Evolutionary conservation across 2,329 filamentous ascomycete species (phyloP), one percentile per base, ranked within the genome.

Genomic region (Zasmidium angulare): DNA sequence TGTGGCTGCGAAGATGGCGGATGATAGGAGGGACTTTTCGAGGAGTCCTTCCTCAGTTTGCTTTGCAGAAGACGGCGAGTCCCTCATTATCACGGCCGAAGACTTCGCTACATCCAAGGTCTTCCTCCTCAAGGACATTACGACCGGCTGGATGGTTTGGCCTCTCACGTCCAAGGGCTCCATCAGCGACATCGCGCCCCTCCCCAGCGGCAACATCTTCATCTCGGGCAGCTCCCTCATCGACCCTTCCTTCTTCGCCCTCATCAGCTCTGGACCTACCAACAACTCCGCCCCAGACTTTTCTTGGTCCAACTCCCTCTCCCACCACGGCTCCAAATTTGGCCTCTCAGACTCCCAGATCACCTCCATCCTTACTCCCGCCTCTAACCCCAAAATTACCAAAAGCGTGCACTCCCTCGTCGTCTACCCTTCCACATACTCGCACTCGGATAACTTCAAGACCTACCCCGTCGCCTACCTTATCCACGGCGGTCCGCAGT

Each of bases 31-130:
- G 36, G 14, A 43, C n/a, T 17, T 43, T 17, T 7, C 36, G 14
- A 7, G 79, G 12, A 85, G 82, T 60, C 83, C 83, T 0, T 73
- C 74, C 55, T 71, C 75, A 0, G 74, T 86, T 19, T 71, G 74
- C 17, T 86, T 83, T 81, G 78, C 79, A 21, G 64, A 71, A 1
- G 78, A 86, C 65, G 78, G 88, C 56, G 78, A 82, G 59, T 82
- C 83, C 53, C 75, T 96, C 3, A 90, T 89, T 67, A 82, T 93
- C n/a, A 84, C 85, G 1, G 89, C 89, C 2, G 90, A 96, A 73
- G 84, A 89, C 55, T 76, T 84, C 43, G 91, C 86, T 1, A 82
- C 83, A 49, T 79, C 78, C 9, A 78, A 85, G 51, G 77, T 91
- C 0, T 91, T 84, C 79, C 51, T 56, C 19, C 46, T 50, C 2